Base-by-base conservation (phyloP, 1,139 yeast species). In the Zygoascus meyerae region DNA sequence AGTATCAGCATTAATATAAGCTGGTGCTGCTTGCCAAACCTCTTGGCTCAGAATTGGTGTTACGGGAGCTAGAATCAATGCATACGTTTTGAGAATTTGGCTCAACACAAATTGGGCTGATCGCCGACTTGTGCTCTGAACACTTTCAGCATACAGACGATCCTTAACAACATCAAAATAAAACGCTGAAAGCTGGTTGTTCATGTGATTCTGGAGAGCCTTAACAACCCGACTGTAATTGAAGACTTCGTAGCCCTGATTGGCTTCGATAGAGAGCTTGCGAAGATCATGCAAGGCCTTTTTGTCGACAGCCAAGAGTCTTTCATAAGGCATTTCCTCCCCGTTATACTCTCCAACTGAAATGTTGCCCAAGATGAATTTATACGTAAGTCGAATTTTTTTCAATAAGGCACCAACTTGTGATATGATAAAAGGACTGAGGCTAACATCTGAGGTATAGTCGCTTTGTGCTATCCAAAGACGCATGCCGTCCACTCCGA, bases 401-500 rank as follows among this genome's bases (percentile, higher is more conserved):
- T 86, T 86, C 60, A 86, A 70, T 44, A 85, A 78, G 48, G 89
- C 95, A 39, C 83, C 82, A 26, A 87, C 92, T 57, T 90, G 81
- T 30, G 74, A 75, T 56, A 89, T 71, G 12, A 89, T 78, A 29
- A 79, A 81, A 8, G 85, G 78, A 6, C 95, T 86, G 21, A 86
- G 77, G 28, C 79, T 72, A 43, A 92, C 79, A 65, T 92, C 99
- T 43, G 75, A 77, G 1, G 90, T 81, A 59, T 84, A 92, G 62
- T 89, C 94, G 0, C 94, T 76, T 45, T 89, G 90, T 0, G 97
- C 96, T 10, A 83, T 87, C 86, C 97, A 85, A 48, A 90, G 70
- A 55, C 99, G 73, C 53, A 94, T 70, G 0, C 98, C 98, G 65
- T 90, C 97, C 12, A 87, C 78, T 5, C 98, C 98, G 29, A 90